Conservation (phyloP, 371 early-diverging fungal species). For the Entomophthora muscae region DNA sequence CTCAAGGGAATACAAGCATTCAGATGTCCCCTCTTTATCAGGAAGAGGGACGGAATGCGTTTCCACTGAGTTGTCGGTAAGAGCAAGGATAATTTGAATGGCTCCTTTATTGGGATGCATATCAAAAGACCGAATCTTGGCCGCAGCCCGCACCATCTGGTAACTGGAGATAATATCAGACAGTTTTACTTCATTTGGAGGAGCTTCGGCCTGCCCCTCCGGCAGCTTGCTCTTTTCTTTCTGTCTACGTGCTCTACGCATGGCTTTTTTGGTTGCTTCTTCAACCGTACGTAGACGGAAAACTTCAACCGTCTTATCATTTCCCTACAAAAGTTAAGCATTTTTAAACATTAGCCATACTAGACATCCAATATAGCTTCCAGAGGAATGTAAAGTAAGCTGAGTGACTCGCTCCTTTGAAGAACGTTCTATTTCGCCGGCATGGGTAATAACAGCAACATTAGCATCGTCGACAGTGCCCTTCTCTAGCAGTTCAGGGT, state of each 20-base stretch:
- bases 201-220: slow-evolving; percentile 9
- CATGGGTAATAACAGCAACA: not conserved
- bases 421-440: not conserved
- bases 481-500: slow-evolving; percentile 26
- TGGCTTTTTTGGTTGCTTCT: slow-evolving; percentile 62
- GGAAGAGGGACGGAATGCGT: slow-evolving; percentile 34
- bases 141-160: slow-evolving; percentile 38
- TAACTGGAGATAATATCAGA: slow-evolving; percentile 29
- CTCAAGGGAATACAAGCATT: slow-evolving; percentile 45
- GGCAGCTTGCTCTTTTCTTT: slow-evolving; percentile 41
- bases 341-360: slow-evolving; percentile 8
- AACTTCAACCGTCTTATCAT: slow-evolving; percentile 67
- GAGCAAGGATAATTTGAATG: slow-evolving; percentile 31
- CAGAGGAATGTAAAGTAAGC: slow-evolving; percentile 53
- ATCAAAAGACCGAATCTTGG: slow-evolving; percentile 59
- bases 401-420: slow-evolving; percentile 2
- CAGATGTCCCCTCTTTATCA: slow-evolving; percentile 22
- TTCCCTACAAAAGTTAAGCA: slow-evolving; percentile 57
- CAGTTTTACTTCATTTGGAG: slow-evolving; percentile 12
- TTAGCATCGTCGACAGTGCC: slow-evolving; percentile 16
- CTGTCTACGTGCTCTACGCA: slow-evolving; percentile 57
- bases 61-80: slow-evolving; percentile 58
- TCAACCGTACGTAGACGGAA: slow-evolving; percentile 54
- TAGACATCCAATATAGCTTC: slow-evolving; percentile 11
- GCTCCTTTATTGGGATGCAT: slow-evolving; percentile 36